Conservation (phyloP, 805 yeast genomes). For the Nakazawaea anatomiae region DNA sequence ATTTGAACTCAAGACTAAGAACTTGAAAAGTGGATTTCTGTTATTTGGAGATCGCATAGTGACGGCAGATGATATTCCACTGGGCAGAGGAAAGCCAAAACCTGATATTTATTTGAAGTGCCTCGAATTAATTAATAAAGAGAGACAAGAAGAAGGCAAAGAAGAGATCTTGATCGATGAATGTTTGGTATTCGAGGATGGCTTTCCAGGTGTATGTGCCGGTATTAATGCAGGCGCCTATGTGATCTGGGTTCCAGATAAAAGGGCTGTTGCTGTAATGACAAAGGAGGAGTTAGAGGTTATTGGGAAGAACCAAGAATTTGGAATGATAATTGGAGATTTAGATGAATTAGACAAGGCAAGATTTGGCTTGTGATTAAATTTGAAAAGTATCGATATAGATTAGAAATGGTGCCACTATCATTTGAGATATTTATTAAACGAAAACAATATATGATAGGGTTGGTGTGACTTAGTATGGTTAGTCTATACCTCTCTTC, state of each 20-base stretch:
- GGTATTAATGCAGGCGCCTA: conserved; percentile 78
- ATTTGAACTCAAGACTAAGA: conserved; percentile 66
- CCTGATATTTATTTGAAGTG: conserved; percentile 94
- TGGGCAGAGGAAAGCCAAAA: conserved; percentile 86
- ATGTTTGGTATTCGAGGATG: conserved; percentile 91
- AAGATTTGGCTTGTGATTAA: conserved; percentile 33
- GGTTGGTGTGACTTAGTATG: too few species aligned
- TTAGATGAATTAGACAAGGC: conserved; percentile 47
- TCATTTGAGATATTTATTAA: too few species aligned
- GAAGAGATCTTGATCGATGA: conserved; percentile 62
- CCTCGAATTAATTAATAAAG: conserved; percentile 58
- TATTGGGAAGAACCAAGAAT: conserved; percentile 34
- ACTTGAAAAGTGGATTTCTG: conserved; percentile 56
- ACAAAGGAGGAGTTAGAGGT: conserved; percentile 38
- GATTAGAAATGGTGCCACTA: background rate
- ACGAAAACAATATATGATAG: too few species aligned
- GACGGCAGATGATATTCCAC: conserved; percentile 87
- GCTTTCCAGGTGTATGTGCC: conserved; percentile 83
- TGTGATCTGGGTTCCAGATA: conserved; percentile 95
- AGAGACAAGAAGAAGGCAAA: conserved; percentile 34
- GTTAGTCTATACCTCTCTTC: too few species aligned
- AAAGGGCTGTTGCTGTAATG: conserved; percentile 55
- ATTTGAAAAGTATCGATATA: background rate
- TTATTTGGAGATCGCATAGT: conserved; percentile 61
- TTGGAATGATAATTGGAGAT: conserved; percentile 51